Percentiles rank a stretch among this genome's conserved stretches.
Conservation (phyloP, 306 rosid species). For the Cucurbita pepo region DNA sequence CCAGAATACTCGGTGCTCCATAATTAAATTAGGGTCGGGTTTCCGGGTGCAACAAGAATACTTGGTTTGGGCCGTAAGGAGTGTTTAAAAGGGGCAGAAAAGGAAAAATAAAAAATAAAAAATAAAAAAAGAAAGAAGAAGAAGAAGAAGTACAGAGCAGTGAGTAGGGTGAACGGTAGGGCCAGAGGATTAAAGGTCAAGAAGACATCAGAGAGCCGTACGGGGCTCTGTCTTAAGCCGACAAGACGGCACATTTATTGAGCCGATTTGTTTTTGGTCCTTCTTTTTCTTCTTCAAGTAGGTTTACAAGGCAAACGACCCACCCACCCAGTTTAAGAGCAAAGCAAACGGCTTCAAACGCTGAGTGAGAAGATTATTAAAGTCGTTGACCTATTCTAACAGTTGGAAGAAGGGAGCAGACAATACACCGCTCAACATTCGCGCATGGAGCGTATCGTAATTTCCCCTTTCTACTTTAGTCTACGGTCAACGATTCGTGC, state of each 20-base stretch:
- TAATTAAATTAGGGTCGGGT: too few relatives aligned
- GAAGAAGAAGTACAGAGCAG: background rate
- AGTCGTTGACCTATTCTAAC: too few relatives aligned
- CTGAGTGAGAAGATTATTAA: too few relatives aligned
- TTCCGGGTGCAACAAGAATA: too few relatives aligned
- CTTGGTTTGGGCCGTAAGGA: background rate
- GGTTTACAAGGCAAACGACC: too few relatives aligned
- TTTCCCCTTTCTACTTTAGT: too few relatives aligned
- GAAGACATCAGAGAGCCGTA: background rate
- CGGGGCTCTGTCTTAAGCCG: background rate
- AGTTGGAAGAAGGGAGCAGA: background rate
- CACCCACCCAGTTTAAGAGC: too few relatives aligned
- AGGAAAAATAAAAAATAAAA: background rate
- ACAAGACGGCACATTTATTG: constrained; percentile 6
- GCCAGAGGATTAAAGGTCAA: background rate
- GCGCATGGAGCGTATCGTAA: too few relatives aligned
- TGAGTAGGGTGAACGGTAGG: background rate
- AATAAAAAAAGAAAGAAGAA: background rate
- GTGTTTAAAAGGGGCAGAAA: background rate
- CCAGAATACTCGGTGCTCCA: too few relatives aligned
- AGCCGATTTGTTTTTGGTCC: background rate
- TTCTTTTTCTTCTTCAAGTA: background rate
- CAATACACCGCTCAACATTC: too few relatives aligned
- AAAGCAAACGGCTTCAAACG: too few relatives aligned
- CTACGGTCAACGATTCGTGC: too few relatives aligned